Evolutionary conservation across 1,284 basidiomycete species (phyloP).

Genomic region (Grifola frondosa): DNA sequence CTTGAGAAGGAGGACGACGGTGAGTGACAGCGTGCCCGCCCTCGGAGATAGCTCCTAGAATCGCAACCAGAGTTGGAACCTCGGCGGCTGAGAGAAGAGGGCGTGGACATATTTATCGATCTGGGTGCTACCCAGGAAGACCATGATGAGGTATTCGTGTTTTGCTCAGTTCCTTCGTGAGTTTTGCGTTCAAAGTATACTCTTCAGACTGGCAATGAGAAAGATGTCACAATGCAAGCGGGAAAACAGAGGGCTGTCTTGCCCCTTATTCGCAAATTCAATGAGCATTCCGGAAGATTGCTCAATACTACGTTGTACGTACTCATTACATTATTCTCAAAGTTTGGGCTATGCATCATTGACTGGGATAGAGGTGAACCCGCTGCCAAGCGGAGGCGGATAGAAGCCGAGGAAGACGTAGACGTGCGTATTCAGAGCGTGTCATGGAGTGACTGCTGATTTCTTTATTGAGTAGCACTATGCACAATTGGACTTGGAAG

Average conservation of each 20-base stretch:
- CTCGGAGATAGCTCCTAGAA: no score
- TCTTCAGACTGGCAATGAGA: slow-evolving; percentile 76
- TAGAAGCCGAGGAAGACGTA: slow-evolving; percentile 35
- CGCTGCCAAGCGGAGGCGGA: slow-evolving; percentile 57
- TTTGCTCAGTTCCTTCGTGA: slow-evolving; percentile 1
- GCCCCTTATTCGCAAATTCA: slow-evolving; percentile 95
- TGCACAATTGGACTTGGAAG: slow-evolving; percentile 82
- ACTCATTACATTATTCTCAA: background rate
- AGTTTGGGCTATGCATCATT: slow-evolving; percentile 4
- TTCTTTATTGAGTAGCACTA: slow-evolving; percentile 38
- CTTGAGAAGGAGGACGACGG: slow-evolving; percentile 94
- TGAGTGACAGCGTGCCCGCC: no score
- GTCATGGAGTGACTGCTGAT: background rate
- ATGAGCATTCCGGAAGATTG: slow-evolving; percentile 92
- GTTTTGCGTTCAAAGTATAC: slow-evolving; percentile 1
- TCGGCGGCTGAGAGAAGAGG: slow-evolving; percentile 61
- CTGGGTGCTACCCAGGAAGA: slow-evolving; percentile 90
- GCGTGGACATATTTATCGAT: slow-evolving; percentile 80
- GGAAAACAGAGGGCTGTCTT: slow-evolving; percentile 85
- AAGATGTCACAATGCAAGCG: slow-evolving; percentile 94
- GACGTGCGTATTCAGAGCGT: slow-evolving; percentile 23
- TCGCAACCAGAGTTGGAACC: slow-evolving; percentile 79
- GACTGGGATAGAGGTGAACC: slow-evolving; percentile 51
- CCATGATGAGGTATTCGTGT: slow-evolving; percentile 71
- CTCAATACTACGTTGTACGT: slow-evolving; percentile 75